Evolutionary conservation across 257 asterid species (phyloP).

Genomic region (Catharanthus roseus): DNA sequence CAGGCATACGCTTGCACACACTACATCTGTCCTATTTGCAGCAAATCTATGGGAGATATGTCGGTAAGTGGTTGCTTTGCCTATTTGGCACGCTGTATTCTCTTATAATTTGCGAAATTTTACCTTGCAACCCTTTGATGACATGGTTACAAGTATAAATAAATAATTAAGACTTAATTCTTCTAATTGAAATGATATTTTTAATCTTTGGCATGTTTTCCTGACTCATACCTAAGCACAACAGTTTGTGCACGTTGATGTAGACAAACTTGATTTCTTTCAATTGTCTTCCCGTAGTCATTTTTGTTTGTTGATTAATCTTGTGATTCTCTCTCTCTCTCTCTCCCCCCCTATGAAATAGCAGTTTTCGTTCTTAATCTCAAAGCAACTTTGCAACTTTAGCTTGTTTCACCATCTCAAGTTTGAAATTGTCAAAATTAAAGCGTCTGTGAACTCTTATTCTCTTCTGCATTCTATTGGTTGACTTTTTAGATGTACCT

Average conservation of each 20-base stretch:
- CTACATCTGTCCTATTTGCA: slow-evolving; percentile 90
- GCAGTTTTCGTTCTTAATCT: neutral
- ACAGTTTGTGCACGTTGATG: neutral
- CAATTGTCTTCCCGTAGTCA: neutral
- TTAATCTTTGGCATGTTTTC: neutral
- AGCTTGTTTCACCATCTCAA: neutral
- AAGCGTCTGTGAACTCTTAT: neutral
- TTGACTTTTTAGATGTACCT: neutral
- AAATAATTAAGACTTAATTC: neutral
- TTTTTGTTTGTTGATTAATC: neutral
- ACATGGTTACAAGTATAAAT: neutral
- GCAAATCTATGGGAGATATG: slow-evolving; percentile 99
- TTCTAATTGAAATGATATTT: neutral
- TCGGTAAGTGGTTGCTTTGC: slow-evolving; percentile 58
- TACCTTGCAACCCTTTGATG: neutral
- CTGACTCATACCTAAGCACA: neutral
- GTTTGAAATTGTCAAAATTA: neutral
- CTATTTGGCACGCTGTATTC: neutral
- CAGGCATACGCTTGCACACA: slow-evolving; percentile 97
- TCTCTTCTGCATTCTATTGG: neutral
- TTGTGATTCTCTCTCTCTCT: neutral
- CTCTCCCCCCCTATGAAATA: neutral
- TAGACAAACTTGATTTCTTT: neutral
- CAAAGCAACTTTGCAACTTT: neutral
- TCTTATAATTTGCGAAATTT: neutral